Base-by-base conservation (phyloP, 2,329 filamentous ascomycete genomes). In the Alternaria tenuissima region DNA sequence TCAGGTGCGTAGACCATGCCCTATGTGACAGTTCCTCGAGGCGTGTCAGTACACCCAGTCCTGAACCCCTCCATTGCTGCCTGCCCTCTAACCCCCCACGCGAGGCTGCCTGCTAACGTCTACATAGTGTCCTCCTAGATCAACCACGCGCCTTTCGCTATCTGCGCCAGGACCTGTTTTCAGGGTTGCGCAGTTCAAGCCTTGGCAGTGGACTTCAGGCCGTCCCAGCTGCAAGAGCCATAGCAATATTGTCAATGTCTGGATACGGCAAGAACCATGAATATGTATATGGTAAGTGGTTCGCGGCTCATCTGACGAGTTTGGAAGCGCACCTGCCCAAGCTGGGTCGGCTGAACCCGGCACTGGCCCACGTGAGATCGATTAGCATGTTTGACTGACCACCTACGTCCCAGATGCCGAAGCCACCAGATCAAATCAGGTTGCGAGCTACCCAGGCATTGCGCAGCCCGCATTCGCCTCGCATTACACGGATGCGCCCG, bases 211-310 rank as follows among this genome's bases (percentile, higher is more conserved):
- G 87, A 84, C 81, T 87, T 82, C 81, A 83, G 85, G 76, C 83
- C 65, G 71, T 66, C 51, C 62, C 64, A 46, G 67, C 68, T 67
- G 72, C 67, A 71, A 67, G 72, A 66, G 67, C 67, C 65, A 68
- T 64, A 78, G 78, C 81, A 78, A 79, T 88, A 73, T 82, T 91
- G 81, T 88, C 90, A 81, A 94, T 94, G 91, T 90, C 91, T 79
- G 89, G 89, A 81, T 94, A 93, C 85, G 84, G 86, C 75, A 96
- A 96, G 81, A 81, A 88, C 60, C 88, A 91, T 79, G 85, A 90
- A 79, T 90, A 90, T 79, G 87, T 94, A 83, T 91, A 94, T 81
- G 91, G 93, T 96, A 84, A 83, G 92, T 89, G 60, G 62, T 62
- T 48, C 68, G 69, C 63, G 65, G 78, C 80, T 68, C 83, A 82